A percentile compares a stretch with the other conserved stretches of the same genome.
Conservation (phyloP, 2,329 filamentous ascomycete genomes). For the Hypomyces perniciosus region DNA sequence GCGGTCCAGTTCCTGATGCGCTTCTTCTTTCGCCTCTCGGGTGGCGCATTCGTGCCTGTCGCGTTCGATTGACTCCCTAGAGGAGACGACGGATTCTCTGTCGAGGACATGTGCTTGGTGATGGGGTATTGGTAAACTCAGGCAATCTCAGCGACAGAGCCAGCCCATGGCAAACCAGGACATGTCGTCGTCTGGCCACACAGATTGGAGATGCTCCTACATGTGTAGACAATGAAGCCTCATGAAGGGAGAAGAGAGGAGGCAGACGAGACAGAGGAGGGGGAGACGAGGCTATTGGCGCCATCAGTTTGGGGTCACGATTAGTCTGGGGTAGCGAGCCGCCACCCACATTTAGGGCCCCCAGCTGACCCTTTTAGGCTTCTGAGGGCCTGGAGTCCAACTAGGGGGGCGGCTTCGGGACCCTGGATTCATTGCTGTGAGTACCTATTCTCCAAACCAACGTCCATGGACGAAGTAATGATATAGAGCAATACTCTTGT, state of each 20-base stretch:
- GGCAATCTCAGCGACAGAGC: not conserved
- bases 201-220: not conserved
- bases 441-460: too few relatives aligned
- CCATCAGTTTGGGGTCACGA: too few relatives aligned
- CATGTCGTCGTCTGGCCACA: not conserved
- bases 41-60: not conserved
- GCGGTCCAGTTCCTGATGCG: slow-evolving; percentile 34
- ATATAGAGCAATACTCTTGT: too few relatives aligned
- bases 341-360: too few relatives aligned
- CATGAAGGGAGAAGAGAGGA: slow-evolving; percentile 2
- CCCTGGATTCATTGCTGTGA: too few relatives aligned
- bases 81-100: slow-evolving; percentile 9
- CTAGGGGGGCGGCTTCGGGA: too few relatives aligned
- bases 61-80: not conserved
- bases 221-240: not conserved
- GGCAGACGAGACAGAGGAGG: too few relatives aligned
- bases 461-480: too few relatives aligned
- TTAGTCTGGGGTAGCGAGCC: too few relatives aligned
- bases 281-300: too few relatives aligned
- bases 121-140: not conserved
- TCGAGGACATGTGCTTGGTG: slow-evolving; percentile 7
- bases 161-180: not conserved
- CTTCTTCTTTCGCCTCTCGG: slow-evolving; percentile 23
- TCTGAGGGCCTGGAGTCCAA: too few relatives aligned
- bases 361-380: too few relatives aligned